Evolutionary conservation across 768 basidiomycete genomes (phyloP), one percentile per base, ranked within the genome.

Genomic region (Chlorophyllum brunneum): DNA sequence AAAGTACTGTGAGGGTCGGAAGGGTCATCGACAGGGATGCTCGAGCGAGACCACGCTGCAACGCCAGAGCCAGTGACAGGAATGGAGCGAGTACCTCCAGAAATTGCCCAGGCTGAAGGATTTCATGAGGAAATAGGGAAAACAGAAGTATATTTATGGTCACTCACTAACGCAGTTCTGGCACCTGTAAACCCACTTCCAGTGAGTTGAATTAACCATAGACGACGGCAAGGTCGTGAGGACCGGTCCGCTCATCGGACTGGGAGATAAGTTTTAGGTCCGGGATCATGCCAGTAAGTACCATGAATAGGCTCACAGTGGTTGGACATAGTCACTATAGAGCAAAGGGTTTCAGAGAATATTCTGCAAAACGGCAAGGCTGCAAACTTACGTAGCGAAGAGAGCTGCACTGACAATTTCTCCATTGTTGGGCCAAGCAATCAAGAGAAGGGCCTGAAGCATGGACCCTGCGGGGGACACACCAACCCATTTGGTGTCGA

Each of bases 171-270:
- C 77, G 69, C 83, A 85, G 64, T 82, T 78, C 59, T 83, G 79
- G 73, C 83, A 85, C 15, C 81, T 72, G 67, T 76, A 85, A 3
- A 83, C 80, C 77, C 80, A 83, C 56, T 82, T 82, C 81, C 82
- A 84, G 56, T 82, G 79, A 1, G 82, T 83, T 0, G 79, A 63
- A 56, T 82, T 82, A 22, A 83, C 73, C 49, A 65, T 71, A 13
- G 76, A 74, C 6, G 71, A 69, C 4, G 76, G 75, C 9, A 82
- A 65, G 38, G 73, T 73, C 1, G 81, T 83, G 41, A 85, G 64
- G 13, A 71, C 67, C 0, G 82, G 81, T 1, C 80, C 81, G 15
- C 63, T 48, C 61, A 80, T 73, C 26, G 66, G 69, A n/a, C 76
- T 75, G 54, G 3, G 41, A 22, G 34, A 34, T 38, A 33, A n/a